Evolutionary conservation across 1,284 basidiomycete species (phyloP).

Genomic region (Cryptococcus wingfieldii): DNA sequence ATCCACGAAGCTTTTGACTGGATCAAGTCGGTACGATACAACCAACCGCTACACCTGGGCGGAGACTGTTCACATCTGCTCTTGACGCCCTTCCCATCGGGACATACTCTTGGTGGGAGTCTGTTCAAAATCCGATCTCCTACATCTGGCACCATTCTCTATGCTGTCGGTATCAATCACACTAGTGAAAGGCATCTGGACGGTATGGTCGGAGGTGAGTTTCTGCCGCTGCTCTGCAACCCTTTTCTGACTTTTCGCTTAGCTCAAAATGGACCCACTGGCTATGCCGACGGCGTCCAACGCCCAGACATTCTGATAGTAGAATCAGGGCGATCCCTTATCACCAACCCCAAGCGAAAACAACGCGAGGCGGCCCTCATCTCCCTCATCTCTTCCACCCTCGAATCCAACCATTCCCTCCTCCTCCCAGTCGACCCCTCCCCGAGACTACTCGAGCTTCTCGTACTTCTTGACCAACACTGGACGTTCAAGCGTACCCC

Average conservation of each 20-base stretch:
- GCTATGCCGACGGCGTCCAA: constrained; percentile 65
- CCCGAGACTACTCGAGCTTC: constrained; percentile 84
- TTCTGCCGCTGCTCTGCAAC: constrained; percentile 43
- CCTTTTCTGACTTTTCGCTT: background rate
- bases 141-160: constrained; percentile 89
- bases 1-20: constrained; percentile 93
- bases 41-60: constrained; percentile 91
- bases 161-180: constrained; percentile 95
- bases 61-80: constrained; percentile 58
- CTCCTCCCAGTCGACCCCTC: constrained; percentile 91
- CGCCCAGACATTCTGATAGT: constrained; percentile 90
- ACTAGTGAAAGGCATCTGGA: constrained; percentile 94
- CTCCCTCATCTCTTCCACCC: constrained; percentile 79
- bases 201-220: constrained; percentile 64
- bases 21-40: constrained; percentile 87
- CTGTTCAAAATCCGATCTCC: constrained; percentile 99
- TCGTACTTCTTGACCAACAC: constrained; percentile 94
- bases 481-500: constrained; percentile 80
- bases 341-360: constrained; percentile 79
- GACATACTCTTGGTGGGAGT: constrained; percentile 92
- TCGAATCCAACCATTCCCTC: constrained; percentile 72
- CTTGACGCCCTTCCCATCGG: constrained; percentile 92
- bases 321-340: constrained; percentile 76
- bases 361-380: constrained; percentile 86
- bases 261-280: constrained; percentile 52